Base-by-base conservation (phyloP, 805 yeast genomes). In the Isabelozyma pseudorhagii region DNA sequence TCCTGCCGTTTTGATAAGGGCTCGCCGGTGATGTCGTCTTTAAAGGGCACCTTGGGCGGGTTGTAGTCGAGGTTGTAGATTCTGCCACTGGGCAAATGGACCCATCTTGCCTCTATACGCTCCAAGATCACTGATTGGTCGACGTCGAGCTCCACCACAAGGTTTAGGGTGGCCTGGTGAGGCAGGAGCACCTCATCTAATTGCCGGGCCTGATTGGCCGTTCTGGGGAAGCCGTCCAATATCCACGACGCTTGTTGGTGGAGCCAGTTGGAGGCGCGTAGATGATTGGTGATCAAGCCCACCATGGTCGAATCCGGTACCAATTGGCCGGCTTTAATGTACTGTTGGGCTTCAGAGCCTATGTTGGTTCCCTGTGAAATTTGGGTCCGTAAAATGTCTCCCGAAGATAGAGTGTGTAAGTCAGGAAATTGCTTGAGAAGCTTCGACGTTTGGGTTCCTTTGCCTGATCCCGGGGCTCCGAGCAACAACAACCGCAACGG, bases 391-490 rank as follows among this genome's bases (percentile, higher is more conserved):
- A 92, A 70, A 5, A 90, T 69, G 67, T 92, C 97, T 2, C 98
- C 98, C 0, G 96, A 85, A 1, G 96, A 84, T 8, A 93, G 68
- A 0, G 93, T 72, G 11, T 75, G 64, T 18, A 92, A 66, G 4
- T 62, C 58, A 1, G 86, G 79, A 50, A 84, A 77, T 40, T 71
- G 67, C 46, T 79, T 77, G 50, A 85, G 64, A 4, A 92, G 71
- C 51, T 84, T 76, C 2, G 86, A 69, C 0, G 97, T 87, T 56
- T 87, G 88, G 0, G 98, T 92, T 1, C 97, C 97, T 63, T 92
- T 92, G 0, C 98, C 98, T 1, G 97, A 79, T 0, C 98, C 98
- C 0, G 98, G 98, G 0, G 97, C 96, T 3, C 97, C 97, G 25
- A 93, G 70, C 8, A 92, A 72, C 27, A 92, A 74, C 38, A 90